Evolutionary conservation across 208 protist species (phyloP), one percentile per base, ranked within the genome.

Genomic region (Acanthamoeba lugdunensis): DNA sequence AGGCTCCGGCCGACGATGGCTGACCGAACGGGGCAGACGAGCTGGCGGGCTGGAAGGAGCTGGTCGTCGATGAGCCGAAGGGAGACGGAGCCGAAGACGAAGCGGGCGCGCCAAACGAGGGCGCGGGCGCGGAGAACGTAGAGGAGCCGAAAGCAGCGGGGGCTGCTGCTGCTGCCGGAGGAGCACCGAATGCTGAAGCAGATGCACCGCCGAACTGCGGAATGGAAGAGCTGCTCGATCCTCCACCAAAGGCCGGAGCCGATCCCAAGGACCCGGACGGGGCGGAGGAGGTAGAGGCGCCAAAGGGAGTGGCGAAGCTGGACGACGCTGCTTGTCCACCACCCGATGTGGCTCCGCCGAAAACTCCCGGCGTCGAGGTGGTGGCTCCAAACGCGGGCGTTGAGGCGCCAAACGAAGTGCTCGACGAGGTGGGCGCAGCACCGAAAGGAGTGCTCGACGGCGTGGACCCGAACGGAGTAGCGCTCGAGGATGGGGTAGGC

Each of bases 371-470:
- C 25, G 30, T 37, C 7, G 67, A 37, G 16, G 67, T 18, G 13
- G 21, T 61, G 2, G 67, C 16, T 7, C 67, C 67, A 30, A 75
- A 75, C 25, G 67, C 67, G 23, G 67, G 67, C 13, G 25, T 14
- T 23, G 2, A 61, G 54, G 54, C 54, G 54, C 54, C 54, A 61
- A 61, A 61, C 18, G 54, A 61, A 61, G 54, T 61, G 54, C 18
- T 61, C 18, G 54, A 25, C 54, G 54, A 23, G n/a, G 73, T 18
- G 23, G 73, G 41, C 0, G 73, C 25, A 50, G 73, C 33, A n/a
- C 73, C 73, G 23, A 82, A 82, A 30, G 73, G n/a, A 37, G 73
- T 41, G 41, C 25, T 82, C 25, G 73, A 82, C 13, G 73, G 41
- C 30, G 73, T 9, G 41, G 41, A 52, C 7, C 37, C 37, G 30